Conservation (phyloP, 2,329 filamentous ascomycete species). For the Aurifilum marmelostoma region DNA sequence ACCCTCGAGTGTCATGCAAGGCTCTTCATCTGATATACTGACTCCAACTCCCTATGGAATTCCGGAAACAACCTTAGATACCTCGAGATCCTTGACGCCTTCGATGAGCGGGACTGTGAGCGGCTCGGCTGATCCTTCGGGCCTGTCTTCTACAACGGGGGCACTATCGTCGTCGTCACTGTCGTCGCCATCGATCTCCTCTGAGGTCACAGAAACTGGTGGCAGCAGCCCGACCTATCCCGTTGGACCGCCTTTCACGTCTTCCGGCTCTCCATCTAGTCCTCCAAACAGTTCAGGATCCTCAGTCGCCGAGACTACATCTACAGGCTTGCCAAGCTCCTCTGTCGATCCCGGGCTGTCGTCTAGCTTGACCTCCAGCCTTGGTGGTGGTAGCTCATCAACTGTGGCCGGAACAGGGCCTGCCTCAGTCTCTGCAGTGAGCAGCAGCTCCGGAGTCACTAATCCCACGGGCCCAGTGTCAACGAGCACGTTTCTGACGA, state of each 20-base stretch:
- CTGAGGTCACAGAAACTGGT: background rate
- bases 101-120: conserved; percentile 6
- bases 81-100: background rate
- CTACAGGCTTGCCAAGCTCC: background rate
- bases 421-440: conserved; percentile 9
- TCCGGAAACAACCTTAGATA: background rate
- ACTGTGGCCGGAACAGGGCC: background rate
- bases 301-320: background rate
- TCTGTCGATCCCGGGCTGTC: background rate
- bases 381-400: background rate
- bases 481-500: conserved; percentile 14
- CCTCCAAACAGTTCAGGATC: background rate
- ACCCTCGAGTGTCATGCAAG: background rate
- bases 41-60: conserved; percentile 6
- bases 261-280: background rate
- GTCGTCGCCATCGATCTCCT: too few species aligned
- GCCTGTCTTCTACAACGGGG: background rate
- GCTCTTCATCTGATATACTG: conserved; percentile 1
- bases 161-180: background rate
- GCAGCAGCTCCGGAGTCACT: background rate
- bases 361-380: background rate
- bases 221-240: background rate
- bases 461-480: conserved; percentile 7
- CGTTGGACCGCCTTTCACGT: background rate
- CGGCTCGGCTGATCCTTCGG: conserved; percentile 2